Evolutionary conservation across 1,284 basidiomycete genomes (phyloP).

Genomic region (Boletus mariae): DNA sequence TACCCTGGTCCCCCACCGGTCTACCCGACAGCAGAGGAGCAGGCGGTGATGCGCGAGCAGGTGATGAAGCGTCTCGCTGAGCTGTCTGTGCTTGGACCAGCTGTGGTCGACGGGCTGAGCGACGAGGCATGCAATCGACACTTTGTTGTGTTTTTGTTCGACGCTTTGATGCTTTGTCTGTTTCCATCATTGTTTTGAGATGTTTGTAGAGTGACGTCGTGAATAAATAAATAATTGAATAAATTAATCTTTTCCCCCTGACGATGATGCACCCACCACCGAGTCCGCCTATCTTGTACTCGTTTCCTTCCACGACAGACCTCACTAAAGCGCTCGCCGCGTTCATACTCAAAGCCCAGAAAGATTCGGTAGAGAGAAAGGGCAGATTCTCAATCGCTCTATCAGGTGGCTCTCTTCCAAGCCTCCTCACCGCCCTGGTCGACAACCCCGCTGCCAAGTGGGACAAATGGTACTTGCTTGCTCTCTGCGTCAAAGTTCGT

Average conservation of each 20-base stretch:
- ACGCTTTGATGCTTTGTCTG: slow-evolving; percentile 54
- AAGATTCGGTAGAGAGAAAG: slow-evolving; percentile 84
- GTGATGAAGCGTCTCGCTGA: slow-evolving; percentile 47
- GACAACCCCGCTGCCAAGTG: slow-evolving; percentile 78
- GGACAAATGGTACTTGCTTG: slow-evolving; percentile 79
- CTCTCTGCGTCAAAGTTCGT: not conserved
- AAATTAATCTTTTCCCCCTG: slow-evolving; percentile 6
- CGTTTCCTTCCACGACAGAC: slow-evolving; percentile 58
- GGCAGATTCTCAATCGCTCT: slow-evolving; percentile 90
- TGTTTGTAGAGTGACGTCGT: slow-evolving; percentile 28
- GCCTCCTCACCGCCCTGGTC: slow-evolving; percentile 76
- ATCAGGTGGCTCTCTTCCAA: slow-evolving; percentile 91
- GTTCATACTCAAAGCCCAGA: slow-evolving; percentile 87
- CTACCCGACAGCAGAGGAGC: slow-evolving; percentile 70
- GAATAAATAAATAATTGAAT: not conserved
- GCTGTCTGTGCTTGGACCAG: slow-evolving; percentile 45
- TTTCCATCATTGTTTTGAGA: slow-evolving; percentile 47
- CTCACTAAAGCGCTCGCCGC: slow-evolving; percentile 69
- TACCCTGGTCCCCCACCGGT: slow-evolving; percentile 65
- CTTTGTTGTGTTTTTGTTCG: slow-evolving; percentile 60
- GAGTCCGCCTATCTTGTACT: slow-evolving; percentile 70
- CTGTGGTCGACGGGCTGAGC: slow-evolving; percentile 54
- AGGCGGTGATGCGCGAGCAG: slow-evolving; percentile 51
- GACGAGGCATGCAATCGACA: slow-evolving; percentile 63
- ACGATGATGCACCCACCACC: slow-evolving; percentile 45